Percentiles rank a stretch among this genome's conserved stretches.
Evolutionary conservation across 257 asterid genomes (phyloP).

Genomic region (Dorcoceras hygrometricum): DNA sequence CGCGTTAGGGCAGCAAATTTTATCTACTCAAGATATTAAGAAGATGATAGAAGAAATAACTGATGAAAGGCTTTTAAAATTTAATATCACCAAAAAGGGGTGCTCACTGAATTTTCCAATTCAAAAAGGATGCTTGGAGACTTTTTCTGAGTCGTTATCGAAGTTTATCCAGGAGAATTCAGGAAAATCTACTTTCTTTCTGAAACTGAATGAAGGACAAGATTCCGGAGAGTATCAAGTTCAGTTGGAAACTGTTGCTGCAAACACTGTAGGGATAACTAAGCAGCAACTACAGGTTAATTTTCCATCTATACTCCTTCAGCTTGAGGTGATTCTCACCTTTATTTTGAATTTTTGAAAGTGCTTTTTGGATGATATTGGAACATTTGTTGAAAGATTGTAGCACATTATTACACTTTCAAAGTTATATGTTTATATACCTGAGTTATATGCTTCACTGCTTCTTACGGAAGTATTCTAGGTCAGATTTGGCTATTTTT

Average conservation of each 20-base stretch:
- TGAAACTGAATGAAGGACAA: constrained; percentile 36
- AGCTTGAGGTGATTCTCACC: not conserved
- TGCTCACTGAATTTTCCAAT: constrained; percentile 35
- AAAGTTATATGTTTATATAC: not conserved
- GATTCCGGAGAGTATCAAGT: constrained; percentile 34
- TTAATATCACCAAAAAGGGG: constrained; percentile 43
- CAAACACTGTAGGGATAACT: constrained; percentile 70
- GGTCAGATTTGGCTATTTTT: too few relatives aligned
- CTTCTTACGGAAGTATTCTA: not conserved
- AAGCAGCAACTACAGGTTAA: constrained; percentile 67
- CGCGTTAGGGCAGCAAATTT: constrained; percentile 52
- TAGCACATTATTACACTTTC: constrained; percentile 5
- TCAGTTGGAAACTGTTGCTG: constrained; percentile 46
- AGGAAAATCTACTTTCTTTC: constrained; percentile 34
- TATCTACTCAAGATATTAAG: constrained; percentile 47
- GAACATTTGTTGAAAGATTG: not conserved
- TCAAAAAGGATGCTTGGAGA: constrained; percentile 58
- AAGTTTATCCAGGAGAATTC: constrained; percentile 46
- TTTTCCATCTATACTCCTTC: not conserved
- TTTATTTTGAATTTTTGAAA: constrained; percentile 7
- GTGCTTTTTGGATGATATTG: constrained; percentile 4
- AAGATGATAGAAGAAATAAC: constrained; percentile 29
- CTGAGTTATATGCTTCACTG: too few relatives aligned
- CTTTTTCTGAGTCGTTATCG: constrained; percentile 56
- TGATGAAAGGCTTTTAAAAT: constrained; percentile 45